phyloP scores from a whole-genome alignment of 148 eudicot genomes.

The Rhododendron vialii region DNA sequence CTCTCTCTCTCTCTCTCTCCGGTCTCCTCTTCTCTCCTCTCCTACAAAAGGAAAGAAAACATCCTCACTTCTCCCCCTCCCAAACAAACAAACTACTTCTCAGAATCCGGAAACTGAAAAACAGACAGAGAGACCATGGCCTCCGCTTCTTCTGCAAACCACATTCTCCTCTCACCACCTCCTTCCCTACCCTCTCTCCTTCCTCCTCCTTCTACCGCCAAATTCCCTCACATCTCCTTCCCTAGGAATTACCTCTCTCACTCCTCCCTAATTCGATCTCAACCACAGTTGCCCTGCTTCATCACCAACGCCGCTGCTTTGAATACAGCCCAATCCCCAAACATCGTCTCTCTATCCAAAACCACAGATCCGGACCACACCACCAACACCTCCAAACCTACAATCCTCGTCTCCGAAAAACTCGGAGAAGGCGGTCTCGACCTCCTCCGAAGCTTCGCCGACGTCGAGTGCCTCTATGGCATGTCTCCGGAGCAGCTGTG shows the following conservation, averaged over 20 bases:
- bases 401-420: slow-evolving; percentile 80
- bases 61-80: background rate
- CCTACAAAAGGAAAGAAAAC: background rate
- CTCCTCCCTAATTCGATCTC: background rate
- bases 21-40: background rate
- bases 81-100: background rate
- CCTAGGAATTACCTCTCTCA: background rate
- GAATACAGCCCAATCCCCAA: slow-evolving; percentile 10
- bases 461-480: slow-evolving; percentile 61
- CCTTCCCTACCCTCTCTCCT: background rate
- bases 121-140: background rate
- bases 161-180: slow-evolving; percentile 13
- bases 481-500: slow-evolving; percentile 56
- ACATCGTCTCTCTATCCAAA: background rate
- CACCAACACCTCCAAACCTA: slow-evolving; percentile 26
- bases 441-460: slow-evolving; percentile 45
- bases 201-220: background rate
- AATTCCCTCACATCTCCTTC: slow-evolving; percentile 12
- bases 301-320: slow-evolving; percentile 9
- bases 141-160: slow-evolving; percentile 17
- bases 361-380: slow-evolving; percentile 6
- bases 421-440: slow-evolving; percentile 75
- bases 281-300: background rate
- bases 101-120: background rate
- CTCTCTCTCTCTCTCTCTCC: background rate